phyloP scores from a whole-genome alignment of 257 asterid genomes.

The Solanum bukasovii region DNA sequence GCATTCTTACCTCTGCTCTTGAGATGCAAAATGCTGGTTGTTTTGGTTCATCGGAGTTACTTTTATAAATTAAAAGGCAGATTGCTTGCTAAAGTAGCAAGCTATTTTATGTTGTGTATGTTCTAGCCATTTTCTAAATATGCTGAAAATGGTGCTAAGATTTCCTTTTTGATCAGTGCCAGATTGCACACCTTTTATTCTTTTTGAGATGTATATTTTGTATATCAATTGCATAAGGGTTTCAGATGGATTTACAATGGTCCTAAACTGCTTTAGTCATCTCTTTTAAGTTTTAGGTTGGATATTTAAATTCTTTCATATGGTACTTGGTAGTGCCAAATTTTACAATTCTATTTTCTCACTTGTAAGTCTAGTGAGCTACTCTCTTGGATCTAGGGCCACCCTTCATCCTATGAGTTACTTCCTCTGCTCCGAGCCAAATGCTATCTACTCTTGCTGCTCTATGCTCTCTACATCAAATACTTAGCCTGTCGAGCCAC shows the following conservation, averaged over 20 bases:
- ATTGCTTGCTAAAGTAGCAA: neutral
- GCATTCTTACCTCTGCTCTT: neutral
- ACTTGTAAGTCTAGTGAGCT: neutral
- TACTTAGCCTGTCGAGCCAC: neutral
- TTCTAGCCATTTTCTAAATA: neutral
- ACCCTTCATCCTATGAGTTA: neutral
- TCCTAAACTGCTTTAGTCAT: neutral
- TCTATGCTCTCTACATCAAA: neutral
- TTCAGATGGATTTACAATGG: neutral
- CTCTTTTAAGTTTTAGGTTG: neutral
- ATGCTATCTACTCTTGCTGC: neutral
- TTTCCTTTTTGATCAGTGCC: neutral
- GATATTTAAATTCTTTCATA: neutral
- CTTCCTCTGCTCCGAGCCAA: neutral
- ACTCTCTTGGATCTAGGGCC: neutral
- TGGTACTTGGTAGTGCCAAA: neutral
- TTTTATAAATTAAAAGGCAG: neutral
- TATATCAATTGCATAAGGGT: neutral
- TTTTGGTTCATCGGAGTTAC: neutral
- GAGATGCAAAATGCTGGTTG: neutral
- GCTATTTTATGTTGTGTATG: neutral
- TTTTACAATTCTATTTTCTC: neutral
- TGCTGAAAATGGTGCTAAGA: neutral
- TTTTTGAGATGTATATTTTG: neutral
- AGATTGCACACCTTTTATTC: neutral